Base-by-base conservation (phyloP, 768 basidiomycete species). In the Suillus luteus region DNA sequence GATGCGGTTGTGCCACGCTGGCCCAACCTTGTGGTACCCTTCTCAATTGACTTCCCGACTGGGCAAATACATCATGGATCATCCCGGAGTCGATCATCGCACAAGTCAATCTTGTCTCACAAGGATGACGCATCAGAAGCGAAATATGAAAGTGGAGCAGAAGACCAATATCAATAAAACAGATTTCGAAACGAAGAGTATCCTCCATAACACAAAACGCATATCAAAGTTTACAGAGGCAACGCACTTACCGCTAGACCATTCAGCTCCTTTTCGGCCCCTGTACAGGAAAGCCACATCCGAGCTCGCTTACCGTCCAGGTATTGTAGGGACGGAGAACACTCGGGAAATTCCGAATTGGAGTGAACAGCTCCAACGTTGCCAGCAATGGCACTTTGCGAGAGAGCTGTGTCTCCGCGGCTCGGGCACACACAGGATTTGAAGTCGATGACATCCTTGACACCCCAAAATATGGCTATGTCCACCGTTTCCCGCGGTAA, bases 381-480 rank as follows among this genome's bases (percentile, higher is more conserved):
- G 62, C 3, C 5, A 31, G 27, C 61, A 6, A 49, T 65, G 10
- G 65, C 58, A 31, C 61, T 35, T 48, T 65, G 60, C 60, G 67
- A 7, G n/a, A 31, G n/a, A 64, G 33, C 54, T 37, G 51, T 35
- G 62, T 57, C 19, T 65, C 67, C 69, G 62, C 62, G 68, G 65
- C 62, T 17, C 27, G 67, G 43, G 37, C 67, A 70, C 24, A 63
- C 65, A 63, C 70, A 75, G 22, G 61, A 19, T 43, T 12, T 64
- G 27, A 65, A 51, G 24, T 65, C 58, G 31, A 69, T 59, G 63
- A 67, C 71, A 61, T 73, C 69, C 48, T 69, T 65, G 61, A 66
- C 64, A 62, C 71, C 77, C 91, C 90, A 91, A 66, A 91, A 85
- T 22, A 87, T 64, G 40, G 88, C 87, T 38, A 90, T 78, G 62